Percentiles rank a stretch among this genome's conserved stretches.
phyloP scores from a whole-genome alignment of 805 yeast genomes.

The Cephaloascus albidus region DNA sequence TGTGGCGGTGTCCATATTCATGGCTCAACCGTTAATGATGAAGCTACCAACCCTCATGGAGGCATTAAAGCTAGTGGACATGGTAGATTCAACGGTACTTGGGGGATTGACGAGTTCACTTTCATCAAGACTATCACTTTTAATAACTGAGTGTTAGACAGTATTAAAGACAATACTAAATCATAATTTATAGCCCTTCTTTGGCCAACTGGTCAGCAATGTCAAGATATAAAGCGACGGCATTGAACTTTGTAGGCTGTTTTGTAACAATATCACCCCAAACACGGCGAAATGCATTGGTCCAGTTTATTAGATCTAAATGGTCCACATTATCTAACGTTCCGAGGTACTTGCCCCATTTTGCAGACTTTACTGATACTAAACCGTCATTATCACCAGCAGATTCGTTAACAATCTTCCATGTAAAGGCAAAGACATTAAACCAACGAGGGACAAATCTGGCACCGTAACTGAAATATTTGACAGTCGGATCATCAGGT shows the following conservation, averaged over 20 bases:
- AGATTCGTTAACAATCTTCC: slow-evolving; percentile 45
- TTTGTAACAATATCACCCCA: slow-evolving; percentile 19
- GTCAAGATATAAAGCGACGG: slow-evolving; percentile 60
- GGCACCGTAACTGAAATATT: slow-evolving; percentile 82
- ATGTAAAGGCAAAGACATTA: slow-evolving; percentile 53
- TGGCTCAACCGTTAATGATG: slow-evolving; percentile 15
- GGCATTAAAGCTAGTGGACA: slow-evolving; percentile 30
- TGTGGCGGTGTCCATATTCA: slow-evolving; percentile 32
- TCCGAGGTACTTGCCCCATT: slow-evolving; percentile 82
- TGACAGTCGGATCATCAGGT: slow-evolving; percentile 48
- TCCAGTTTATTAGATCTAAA: slow-evolving; percentile 80
- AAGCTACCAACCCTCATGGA: slow-evolving; percentile 26
- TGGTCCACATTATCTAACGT: slow-evolving; percentile 76
- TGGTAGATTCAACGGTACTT: slow-evolving; percentile 25
- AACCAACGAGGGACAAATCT: slow-evolving; percentile 52
- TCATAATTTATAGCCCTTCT: slow-evolving; percentile 36
- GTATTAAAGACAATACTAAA: background rate
- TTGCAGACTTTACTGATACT: slow-evolving; percentile 68
- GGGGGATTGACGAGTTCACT: slow-evolving; percentile 35
- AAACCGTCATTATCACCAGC: slow-evolving; percentile 74
- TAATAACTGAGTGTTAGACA: slow-evolving; percentile 2
- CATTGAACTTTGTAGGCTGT: slow-evolving; percentile 40
- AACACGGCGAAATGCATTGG: slow-evolving; percentile 36
- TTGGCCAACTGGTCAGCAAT: slow-evolving; percentile 55
- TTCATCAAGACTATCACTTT: slow-evolving; percentile 25